Conservation (phyloP, 106 monocot species). For the Hemerocallis citrina region DNA sequence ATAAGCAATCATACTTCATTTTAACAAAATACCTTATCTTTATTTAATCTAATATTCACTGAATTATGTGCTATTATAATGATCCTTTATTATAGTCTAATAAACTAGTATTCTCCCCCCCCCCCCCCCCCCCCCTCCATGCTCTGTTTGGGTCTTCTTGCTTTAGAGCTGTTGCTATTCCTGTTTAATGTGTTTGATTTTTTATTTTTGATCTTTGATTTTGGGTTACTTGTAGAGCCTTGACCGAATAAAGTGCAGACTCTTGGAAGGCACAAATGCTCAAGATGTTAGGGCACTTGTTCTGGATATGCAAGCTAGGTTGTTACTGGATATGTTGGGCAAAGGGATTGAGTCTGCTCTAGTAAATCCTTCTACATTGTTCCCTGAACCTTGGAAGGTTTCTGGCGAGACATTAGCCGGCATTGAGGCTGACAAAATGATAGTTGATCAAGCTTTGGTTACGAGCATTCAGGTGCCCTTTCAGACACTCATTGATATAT, state of each 20-base stretch:
- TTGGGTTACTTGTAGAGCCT: conserved; percentile 63
- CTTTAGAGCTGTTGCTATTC: background rate
- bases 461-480: conserved; percentile 68
- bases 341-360: conserved; percentile 97
- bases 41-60: too few species aligned
- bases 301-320: conserved; percentile 97
- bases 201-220: too few species aligned
- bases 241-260: conserved; percentile 94
- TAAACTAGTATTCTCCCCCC: too few species aligned
- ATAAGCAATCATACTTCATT: background rate
- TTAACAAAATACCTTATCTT: too few species aligned
- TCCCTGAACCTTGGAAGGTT: conserved; percentile 94
- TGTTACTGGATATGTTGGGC: conserved; percentile 91
- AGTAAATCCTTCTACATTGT: conserved; percentile 72
- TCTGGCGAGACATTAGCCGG: conserved; percentile 70
- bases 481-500: background rate
- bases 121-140: too few species aligned
- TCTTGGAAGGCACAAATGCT: conserved; percentile 98
- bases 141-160: background rate
- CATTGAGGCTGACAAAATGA: conserved; percentile 95
- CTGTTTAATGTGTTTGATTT: background rate
- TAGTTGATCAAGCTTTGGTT: conserved; percentile 75
- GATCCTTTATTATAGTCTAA: background rate
- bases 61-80: too few species aligned
- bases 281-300: conserved; percentile 99